Evolutionary conservation across 345 rosid species (phyloP).

Genomic region (Eucalyptus tenuipes): DNA sequence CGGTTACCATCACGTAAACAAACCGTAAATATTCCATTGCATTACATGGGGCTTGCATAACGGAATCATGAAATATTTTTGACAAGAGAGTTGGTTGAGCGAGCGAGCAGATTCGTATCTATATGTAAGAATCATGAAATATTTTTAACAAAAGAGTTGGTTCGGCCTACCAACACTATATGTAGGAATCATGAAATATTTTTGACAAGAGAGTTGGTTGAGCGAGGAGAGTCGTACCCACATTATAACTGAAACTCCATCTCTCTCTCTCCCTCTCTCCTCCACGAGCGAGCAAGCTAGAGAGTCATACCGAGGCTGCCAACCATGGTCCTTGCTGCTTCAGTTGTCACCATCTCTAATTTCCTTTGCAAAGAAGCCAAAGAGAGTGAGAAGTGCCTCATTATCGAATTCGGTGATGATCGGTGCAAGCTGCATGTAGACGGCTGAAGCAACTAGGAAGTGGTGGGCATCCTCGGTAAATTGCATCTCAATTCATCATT

Average conservation of each 20-base stretch:
- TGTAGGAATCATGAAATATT: background rate
- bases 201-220: background rate
- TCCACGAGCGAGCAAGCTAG: background rate
- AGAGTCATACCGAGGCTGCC: background rate
- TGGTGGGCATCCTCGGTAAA: background rate
- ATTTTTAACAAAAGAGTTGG: too few species aligned
- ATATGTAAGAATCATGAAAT: too few species aligned
- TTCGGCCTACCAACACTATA: too few species aligned
- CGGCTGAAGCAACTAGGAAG: background rate
- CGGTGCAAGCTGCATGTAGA: background rate
- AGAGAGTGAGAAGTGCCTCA: background rate
- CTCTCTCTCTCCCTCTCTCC: background rate
- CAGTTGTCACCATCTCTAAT: background rate
- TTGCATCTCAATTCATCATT: background rate
- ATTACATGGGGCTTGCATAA: background rate
- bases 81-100: background rate
- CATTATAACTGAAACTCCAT: background rate
- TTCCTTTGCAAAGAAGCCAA: background rate
- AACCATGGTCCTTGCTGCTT: background rate
- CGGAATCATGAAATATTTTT: background rate
- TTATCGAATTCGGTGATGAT: background rate
- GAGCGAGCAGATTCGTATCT: background rate
- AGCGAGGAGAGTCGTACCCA: background rate
- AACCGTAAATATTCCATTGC: background rate
- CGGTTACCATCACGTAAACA: background rate